Base-by-base conservation (phyloP, 2,329 filamentous ascomycete genomes). In the Incumbomyces lentus region DNA sequence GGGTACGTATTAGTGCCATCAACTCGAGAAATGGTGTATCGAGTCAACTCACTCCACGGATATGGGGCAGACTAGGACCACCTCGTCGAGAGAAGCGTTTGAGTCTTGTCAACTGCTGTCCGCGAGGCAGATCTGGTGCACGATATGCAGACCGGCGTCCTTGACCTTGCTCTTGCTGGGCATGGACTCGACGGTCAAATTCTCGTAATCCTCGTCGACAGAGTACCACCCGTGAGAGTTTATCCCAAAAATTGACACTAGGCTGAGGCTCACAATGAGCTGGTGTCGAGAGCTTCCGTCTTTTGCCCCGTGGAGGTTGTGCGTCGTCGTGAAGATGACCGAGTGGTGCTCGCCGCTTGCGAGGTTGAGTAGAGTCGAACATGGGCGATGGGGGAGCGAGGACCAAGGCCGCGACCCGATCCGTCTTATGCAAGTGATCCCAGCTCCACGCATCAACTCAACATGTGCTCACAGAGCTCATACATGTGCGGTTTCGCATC, bases 11-110 rank as follows among this genome's bases (percentile, higher is more conserved):
- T 26, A 26, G 32, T 32, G 29, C 4, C 32, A 42, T 33, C 12
- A 32, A 42, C n/a, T 14, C 33, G 22, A 14, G 26, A 33, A 14
- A 8, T 40, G 37, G 18, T 10, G 12, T 17, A 30, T 40, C 19
- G 34, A n/a, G n/a, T n/a, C 5, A 26, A 45, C 47, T 43, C 47
- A 54, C 52, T 29, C 49, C 52, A 48, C 52, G 44, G 44, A 54
- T 47, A 39, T 52, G 31, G 36, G 42, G 47, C 33, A 54, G 34
- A 38, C 45, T 37, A 31, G 50, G 52, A 12, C 49, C 50, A 38
- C 50, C 48, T 26, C 26, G 40, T 10, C 46, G 47, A 33, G 50
- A 50, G 37, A 54, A 51, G 29, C 48, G 40, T 40, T 52, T 48
- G 19, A 52, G 44, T 17, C 14, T 47, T 40, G 42, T 39, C 13